These are phyloP conservation scores for Ramalina intermedia DNA, from an alignment of 495 filamentous ascomycete genomes.

Conservation along the genomic window DNA sequence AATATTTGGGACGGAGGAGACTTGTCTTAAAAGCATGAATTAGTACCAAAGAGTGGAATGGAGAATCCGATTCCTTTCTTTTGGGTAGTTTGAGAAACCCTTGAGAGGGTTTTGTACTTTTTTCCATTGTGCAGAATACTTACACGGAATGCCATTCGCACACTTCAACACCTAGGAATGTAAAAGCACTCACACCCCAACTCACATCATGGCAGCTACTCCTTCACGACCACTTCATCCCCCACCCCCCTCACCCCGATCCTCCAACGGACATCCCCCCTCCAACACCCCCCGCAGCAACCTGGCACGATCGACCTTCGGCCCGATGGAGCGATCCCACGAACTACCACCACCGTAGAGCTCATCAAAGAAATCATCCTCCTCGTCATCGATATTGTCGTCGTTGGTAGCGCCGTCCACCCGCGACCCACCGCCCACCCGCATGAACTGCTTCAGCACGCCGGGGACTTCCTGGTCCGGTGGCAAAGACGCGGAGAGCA, in stretches of 20 bases:
- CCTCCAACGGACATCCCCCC: conserved; percentile 13
- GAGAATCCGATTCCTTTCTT: too few species aligned
- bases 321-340: conserved; percentile 12
- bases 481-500: conserved; percentile 40
- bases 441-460: conserved; percentile 3
- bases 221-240: neutral
- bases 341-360: neutral
- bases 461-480: conserved; percentile 25
- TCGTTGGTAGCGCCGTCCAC: neutral
- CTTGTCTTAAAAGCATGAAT: too few species aligned
- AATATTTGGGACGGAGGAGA: too few species aligned
- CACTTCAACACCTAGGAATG: too few species aligned
- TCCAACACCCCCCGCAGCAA: conserved; percentile 10
- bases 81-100: too few species aligned
- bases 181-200: too few species aligned
- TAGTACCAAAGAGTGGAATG: too few species aligned
- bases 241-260: neutral
- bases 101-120: too few species aligned
- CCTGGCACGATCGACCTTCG: conserved; percentile 13
- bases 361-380: neutral
- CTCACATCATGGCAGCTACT: neutral
- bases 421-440: too few species aligned
- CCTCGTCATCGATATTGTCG: conserved; percentile 1
- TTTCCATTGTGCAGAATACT: too few species aligned
- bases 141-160: too few species aligned